Evolutionary conservation across 805 yeast genomes (phyloP).

Genomic region (Wickerhamia fluorescens): DNA sequence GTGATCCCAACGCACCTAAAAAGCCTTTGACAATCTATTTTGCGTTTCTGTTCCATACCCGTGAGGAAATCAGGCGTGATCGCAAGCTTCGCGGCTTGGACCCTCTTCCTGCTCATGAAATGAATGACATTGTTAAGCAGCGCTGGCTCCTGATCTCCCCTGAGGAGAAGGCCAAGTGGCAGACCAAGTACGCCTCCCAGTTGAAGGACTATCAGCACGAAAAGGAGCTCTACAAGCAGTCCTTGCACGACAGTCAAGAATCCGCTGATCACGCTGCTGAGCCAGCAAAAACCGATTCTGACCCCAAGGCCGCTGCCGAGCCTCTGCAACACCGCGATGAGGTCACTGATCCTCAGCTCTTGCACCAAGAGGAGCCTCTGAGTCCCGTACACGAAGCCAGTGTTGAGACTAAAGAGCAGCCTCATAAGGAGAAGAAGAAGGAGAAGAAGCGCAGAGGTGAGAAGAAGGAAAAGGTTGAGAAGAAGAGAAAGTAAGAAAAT

Average conservation of each 20-base stretch:
- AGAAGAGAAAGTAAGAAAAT: conserved; percentile 13
- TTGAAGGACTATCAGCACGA: conserved; percentile 28
- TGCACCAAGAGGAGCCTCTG: too few species aligned
- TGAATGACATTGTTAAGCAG: conserved; percentile 71
- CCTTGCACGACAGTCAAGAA: conserved; percentile 14
- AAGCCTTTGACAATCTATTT: conserved; percentile 88
- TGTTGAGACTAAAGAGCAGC: conserved; percentile 1
- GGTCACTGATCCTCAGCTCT: too few species aligned
- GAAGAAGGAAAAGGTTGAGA: conserved; percentile 8
- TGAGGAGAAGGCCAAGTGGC: conserved; percentile 64
- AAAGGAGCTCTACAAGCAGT: conserved; percentile 31
- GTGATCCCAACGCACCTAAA: conserved; percentile 93
- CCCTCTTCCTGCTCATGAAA: conserved; percentile 65
- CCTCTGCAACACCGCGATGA: conserved; percentile 4
- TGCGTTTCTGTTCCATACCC: conserved; percentile 62
- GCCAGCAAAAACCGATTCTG: neutral
- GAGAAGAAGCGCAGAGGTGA: conserved; percentile 11
- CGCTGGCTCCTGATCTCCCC: conserved; percentile 68
- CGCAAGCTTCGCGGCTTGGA: conserved; percentile 51
- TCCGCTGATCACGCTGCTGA: neutral
- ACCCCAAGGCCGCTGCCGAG: conserved; percentile 1
- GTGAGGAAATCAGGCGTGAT: conserved; percentile 65
- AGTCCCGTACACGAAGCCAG: too few species aligned
- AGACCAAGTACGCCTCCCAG: conserved; percentile 47
- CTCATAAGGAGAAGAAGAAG: conserved; percentile 7